These are phyloP conservation scores for Xylaria sp. DNA, from an alignment of 2,329 filamentous ascomycete genomes.

Conservation along the genomic window DNA sequence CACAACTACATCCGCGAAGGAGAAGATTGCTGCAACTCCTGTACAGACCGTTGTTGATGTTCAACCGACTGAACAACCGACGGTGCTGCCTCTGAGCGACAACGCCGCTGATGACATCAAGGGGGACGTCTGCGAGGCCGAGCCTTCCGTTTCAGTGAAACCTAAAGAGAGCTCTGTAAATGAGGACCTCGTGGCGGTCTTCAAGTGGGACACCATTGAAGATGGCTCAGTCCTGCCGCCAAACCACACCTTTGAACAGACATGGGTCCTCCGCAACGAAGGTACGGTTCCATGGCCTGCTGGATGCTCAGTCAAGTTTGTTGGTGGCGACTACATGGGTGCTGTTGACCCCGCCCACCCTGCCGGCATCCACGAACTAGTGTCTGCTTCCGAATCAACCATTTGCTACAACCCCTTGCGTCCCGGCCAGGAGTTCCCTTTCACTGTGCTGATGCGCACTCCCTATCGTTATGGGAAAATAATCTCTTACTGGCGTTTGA, in stretches of 20 bases:
- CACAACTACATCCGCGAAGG: slow-evolving; percentile 65
- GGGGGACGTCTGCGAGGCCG: slow-evolving; percentile 46
- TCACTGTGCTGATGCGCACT: slow-evolving; percentile 86
- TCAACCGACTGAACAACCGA: slow-evolving; percentile 67
- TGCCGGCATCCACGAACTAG: slow-evolving; percentile 80
- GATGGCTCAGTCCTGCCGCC: slow-evolving; percentile 81
- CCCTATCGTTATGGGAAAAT: slow-evolving; percentile 79
- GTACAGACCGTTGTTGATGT: slow-evolving; percentile 81
- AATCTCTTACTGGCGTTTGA: slow-evolving; percentile 97
- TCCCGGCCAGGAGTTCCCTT: slow-evolving; percentile 79
- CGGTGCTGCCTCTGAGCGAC: background rate
- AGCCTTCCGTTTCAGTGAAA: slow-evolving; percentile 33
- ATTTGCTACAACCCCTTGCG: slow-evolving; percentile 75
- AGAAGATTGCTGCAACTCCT: slow-evolving; percentile 56
- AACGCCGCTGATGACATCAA: slow-evolving; percentile 42
- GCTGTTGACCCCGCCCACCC: slow-evolving; percentile 84
- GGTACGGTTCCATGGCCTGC: slow-evolving; percentile 84
- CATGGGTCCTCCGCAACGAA: slow-evolving; percentile 90
- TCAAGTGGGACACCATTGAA: slow-evolving; percentile 79
- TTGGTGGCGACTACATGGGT: slow-evolving; percentile 97
- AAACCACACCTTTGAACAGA: slow-evolving; percentile 83
- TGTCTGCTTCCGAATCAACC: slow-evolving; percentile 84
- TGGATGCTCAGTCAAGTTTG: slow-evolving; percentile 89
- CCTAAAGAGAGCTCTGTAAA: slow-evolving; percentile 21
- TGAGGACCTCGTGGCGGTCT: slow-evolving; percentile 65